Evolutionary conservation across 1,284 basidiomycete genomes (phyloP).

Genomic region (Thecaphora frezii): DNA sequence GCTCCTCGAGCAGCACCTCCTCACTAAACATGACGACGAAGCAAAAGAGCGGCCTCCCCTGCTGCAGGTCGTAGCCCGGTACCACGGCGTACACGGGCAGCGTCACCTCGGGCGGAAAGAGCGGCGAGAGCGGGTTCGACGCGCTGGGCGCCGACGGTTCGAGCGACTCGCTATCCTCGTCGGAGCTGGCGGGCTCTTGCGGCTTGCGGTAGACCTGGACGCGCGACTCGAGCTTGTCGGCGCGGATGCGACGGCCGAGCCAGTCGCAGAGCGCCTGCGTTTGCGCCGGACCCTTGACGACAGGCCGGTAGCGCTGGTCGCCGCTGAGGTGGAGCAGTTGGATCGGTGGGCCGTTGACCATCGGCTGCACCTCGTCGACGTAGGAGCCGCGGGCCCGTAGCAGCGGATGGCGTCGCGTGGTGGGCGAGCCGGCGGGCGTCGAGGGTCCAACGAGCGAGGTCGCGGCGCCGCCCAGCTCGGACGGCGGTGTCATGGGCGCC

Average conservation of each 20-base stretch:
- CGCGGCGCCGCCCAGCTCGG: constrained; percentile 9
- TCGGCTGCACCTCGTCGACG: not conserved
- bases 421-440: not conserved
- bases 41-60: constrained; percentile 28
- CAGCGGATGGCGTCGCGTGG: not conserved
- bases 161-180: constrained; percentile 8
- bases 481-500: constrained; percentile 18
- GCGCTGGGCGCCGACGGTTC: constrained; percentile 1
- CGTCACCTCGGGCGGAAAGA: constrained; percentile 11
- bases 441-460: constrained; percentile 13
- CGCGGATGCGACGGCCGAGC: not conserved
- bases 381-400: not conserved
- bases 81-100: constrained; percentile 25
- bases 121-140: not conserved
- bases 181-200: constrained; percentile 1
- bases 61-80: constrained; percentile 23
- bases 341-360: not conserved
- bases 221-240: constrained; percentile 1
- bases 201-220: constrained; percentile 20
- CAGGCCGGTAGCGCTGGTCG: constrained; percentile 7
- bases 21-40: constrained; percentile 29
- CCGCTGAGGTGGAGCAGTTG: constrained; percentile 12
- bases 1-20: constrained; percentile 17
- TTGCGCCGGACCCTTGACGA: not conserved
- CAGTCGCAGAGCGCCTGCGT: not conserved